Evolutionary conservation across 2,329 filamentous ascomycete species (phyloP).

Genomic region (Ophiostoma montium): DNA sequence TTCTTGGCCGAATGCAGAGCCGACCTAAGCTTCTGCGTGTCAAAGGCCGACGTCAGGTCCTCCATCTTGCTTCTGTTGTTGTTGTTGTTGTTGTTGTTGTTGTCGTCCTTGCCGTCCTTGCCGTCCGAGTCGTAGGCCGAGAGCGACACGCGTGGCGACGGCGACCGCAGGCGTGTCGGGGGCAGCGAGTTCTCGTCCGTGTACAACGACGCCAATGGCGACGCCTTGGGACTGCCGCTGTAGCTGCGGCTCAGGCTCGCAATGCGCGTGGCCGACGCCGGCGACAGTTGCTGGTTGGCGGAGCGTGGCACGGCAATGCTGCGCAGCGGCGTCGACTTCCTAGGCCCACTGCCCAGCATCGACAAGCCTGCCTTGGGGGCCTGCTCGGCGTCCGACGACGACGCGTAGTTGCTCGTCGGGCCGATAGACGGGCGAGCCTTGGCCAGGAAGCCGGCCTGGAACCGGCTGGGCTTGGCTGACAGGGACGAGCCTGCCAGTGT

Average conservation of each 20-base stretch:
- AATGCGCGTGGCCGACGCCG: conserved; percentile 24
- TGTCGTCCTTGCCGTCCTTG: background rate
- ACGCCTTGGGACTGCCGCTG: conserved; percentile 18
- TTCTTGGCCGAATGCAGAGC: conserved; percentile 40
- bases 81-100: background rate
- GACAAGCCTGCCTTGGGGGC: background rate
- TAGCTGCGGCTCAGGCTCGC: conserved; percentile 9
- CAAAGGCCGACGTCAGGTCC: conserved; percentile 27
- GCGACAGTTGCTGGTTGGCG: conserved; percentile 33
- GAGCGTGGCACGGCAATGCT: conserved; percentile 34
- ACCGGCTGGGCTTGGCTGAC: conserved; percentile 51
- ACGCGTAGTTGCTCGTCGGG: conserved; percentile 21
- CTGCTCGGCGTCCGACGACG: conserved; percentile 39
- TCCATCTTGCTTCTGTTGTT: background rate
- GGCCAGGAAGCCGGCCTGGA: conserved; percentile 78
- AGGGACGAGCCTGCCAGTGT: conserved; percentile 16
- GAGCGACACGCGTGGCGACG: conserved; percentile 8
- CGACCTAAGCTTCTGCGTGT: conserved; percentile 39
- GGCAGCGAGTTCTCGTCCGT: conserved; percentile 39
- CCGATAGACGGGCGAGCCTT: conserved; percentile 22
- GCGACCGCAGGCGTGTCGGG: conserved; percentile 7
- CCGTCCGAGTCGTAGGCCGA: conserved; percentile 11
- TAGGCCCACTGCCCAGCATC: background rate
- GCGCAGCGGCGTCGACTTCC: conserved; percentile 29
- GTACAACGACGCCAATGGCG: conserved; percentile 12